These are phyloP conservation scores for Apiotrichum laibachii DNA, from an alignment of 1,284 basidiomycete genomes.

Conservation along the genomic window DNA sequence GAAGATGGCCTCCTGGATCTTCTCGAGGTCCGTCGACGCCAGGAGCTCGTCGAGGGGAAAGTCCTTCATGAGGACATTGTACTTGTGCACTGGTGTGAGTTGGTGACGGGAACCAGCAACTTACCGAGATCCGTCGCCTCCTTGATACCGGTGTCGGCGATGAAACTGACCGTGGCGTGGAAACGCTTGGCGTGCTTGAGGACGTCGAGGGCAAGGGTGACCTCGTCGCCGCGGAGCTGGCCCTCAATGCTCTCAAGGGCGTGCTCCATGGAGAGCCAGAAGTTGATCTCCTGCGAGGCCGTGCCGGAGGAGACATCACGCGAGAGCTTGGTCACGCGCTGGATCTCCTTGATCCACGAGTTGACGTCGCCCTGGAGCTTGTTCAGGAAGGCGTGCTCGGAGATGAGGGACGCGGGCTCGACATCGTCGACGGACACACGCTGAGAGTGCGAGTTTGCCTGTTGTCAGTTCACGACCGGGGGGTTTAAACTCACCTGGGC, in stretches of 20 bases:
- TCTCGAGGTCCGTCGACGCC: slow-evolving; percentile 91
- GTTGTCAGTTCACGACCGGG: background rate
- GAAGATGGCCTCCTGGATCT: slow-evolving; percentile 81
- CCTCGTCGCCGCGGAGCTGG: slow-evolving; percentile 87
- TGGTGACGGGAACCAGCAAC: slow-evolving; percentile 32
- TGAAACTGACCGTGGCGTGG: slow-evolving; percentile 95
- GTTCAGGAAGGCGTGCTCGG: slow-evolving; percentile 90
- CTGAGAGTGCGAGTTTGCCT: slow-evolving; percentile 36
- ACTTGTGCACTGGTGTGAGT: slow-evolving; percentile 74
- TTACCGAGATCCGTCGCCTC: slow-evolving; percentile 80
- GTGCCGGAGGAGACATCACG: slow-evolving; percentile 93
- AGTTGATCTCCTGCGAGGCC: slow-evolving; percentile 97
- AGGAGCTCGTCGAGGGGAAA: slow-evolving; percentile 95
- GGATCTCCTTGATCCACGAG: slow-evolving; percentile 97
- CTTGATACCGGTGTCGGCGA: slow-evolving; percentile 94
- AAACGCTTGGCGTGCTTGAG: slow-evolving; percentile 94
- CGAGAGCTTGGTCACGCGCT: slow-evolving; percentile 88
- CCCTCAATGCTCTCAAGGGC: slow-evolving; percentile 90
- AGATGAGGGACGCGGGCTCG: slow-evolving; percentile 56
- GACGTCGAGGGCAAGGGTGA: slow-evolving; percentile 92
- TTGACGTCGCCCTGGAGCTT: slow-evolving; percentile 92
- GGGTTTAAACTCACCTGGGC: slow-evolving; percentile 58
- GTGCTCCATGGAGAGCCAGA: slow-evolving; percentile 92
- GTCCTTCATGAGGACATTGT: slow-evolving; percentile 98
- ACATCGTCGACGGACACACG: slow-evolving; percentile 50